Percentiles rank a stretch among this genome's conserved stretches.
Conservation (phyloP, 108 stramenopile genomes). For the Chaetoceros muelleri region DNA sequence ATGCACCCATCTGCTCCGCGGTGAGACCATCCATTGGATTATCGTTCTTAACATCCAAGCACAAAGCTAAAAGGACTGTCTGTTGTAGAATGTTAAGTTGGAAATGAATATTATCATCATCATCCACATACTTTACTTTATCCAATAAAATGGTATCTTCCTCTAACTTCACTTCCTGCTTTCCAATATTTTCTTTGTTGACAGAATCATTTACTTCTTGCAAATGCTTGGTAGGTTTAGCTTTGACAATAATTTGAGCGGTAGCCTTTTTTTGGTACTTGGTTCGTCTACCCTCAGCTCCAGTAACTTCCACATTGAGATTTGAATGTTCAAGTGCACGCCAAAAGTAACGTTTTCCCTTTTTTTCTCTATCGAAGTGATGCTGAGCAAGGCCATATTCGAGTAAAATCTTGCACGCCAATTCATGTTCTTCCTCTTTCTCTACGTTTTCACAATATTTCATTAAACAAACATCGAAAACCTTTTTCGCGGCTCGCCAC, state of each 20-base stretch:
- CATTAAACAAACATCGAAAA: conserved; percentile 11
- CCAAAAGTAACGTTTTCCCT: conserved; percentile 46
- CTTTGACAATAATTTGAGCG: conserved; percentile 78
- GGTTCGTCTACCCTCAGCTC: conserved; percentile 81
- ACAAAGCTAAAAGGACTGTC: conserved; percentile 83
- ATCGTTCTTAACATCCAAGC: conserved; percentile 91
- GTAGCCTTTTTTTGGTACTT: conserved; percentile 78
- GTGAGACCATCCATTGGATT: conserved; percentile 92
- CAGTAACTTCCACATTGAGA: conserved; percentile 68
- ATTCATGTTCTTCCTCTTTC: conserved; percentile 8
- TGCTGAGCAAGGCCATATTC: conserved; percentile 87
- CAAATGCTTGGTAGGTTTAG: conserved; percentile 25
- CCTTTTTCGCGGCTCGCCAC: conserved; percentile 33
- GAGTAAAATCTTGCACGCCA: conserved; percentile 40
- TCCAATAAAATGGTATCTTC: conserved; percentile 87
- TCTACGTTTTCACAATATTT: conserved; percentile 4
- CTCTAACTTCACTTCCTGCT: conserved; percentile 34
- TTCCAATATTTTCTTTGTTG: conserved; percentile 12
- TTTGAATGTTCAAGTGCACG: conserved; percentile 43
- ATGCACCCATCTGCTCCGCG: conserved; percentile 93
- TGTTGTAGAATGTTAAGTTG: conserved; percentile 71
- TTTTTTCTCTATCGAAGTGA: conserved; percentile 54
- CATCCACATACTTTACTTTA: conserved; percentile 62
- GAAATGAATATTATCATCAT: conserved; percentile 36
- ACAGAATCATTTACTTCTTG: background rate